Evolutionary conservation across 1,284 basidiomycete genomes (phyloP), one percentile per base, ranked within the genome.

Genomic region (Puccinia coronata): DNA sequence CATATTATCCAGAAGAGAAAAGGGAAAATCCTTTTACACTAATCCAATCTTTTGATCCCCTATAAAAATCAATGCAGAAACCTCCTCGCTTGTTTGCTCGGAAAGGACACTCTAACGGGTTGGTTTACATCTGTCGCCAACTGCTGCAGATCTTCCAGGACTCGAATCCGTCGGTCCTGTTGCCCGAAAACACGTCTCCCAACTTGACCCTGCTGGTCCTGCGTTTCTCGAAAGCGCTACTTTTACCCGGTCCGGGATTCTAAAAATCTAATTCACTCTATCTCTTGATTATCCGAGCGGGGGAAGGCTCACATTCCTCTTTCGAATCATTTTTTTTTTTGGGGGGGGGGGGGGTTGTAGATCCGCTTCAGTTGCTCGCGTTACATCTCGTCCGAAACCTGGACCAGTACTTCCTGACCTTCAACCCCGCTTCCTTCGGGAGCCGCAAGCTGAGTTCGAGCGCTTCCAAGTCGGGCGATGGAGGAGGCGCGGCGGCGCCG

Each of bases 191-290:
- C n/a, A 55, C 31, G 23, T 31, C 51, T 14, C 49, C 55, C 9
- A 79, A 79, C 41, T 23, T 79, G 23, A 11, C 77, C 31, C 57
- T 71, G 2, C 49, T 79, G 5, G 53, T 69, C 28, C n/a, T 71
- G 23, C 77, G 67, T 23, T 79, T 79, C 36, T 69, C 77, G 16
- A 65, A 79, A 39, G 28, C 57, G 12, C 71, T 79, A 31, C 63
- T 79, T 25, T 57, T 79, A 41, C 77, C 77, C 18, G 41, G 77
- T 79, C 6, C n/a, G 77, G 36, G 20, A 55, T 16, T 36, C 16
- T n/a, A n/a, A n/a, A n/a, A n/a, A n/a, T n/a, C n/a, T n/a, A n/a
- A n/a, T n/a, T n/a, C n/a, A n/a, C n/a, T n/a, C n/a, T n/a, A n/a
- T n/a, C n/a, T n/a, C n/a, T n/a, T n/a, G n/a, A n/a, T n/a, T n/a